Percentiles rank a stretch among this genome's conserved stretches.
Evolutionary conservation across 306 rosid genomes (phyloP).

Genomic region (Echinosophora koreensis): DNA sequence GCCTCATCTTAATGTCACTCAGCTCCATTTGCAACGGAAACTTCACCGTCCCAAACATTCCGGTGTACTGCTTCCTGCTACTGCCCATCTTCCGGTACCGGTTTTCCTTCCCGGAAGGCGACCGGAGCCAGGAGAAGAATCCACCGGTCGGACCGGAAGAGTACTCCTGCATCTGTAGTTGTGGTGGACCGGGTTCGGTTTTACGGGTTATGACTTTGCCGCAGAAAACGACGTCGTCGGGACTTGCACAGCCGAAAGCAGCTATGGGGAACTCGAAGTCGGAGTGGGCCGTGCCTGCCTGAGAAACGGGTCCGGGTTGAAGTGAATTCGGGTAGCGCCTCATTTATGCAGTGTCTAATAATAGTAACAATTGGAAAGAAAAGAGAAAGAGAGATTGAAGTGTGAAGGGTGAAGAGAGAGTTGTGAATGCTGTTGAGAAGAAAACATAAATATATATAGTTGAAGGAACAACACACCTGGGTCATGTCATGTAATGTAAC

Average conservation of each 20-base stretch:
- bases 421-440: not conserved
- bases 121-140: conserved; percentile 13
- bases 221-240: conserved; percentile 49
- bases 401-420: not conserved
- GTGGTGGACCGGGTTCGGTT: conserved; percentile 20
- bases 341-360: not conserved
- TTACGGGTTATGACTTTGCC: conserved; percentile 47
- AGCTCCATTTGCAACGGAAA: conserved; percentile 56
- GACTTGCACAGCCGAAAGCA: not conserved
- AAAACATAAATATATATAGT: conserved; percentile 28
- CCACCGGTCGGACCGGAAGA: not conserved
- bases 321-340: not conserved
- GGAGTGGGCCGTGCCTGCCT: not conserved
- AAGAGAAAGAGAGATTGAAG: too few species aligned
- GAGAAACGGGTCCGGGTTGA: not conserved
- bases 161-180: not conserved
- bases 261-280: conserved; percentile 48
- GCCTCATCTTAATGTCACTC: conserved; percentile 54
- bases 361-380: not conserved
- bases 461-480: not conserved
- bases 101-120: not conserved
- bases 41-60: conserved; percentile 49
- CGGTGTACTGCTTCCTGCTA: conserved; percentile 3
- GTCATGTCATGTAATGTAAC: not conserved
- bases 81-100: conserved; percentile 39